Base-by-base conservation (phyloP, 1,139 yeast genomes). In the Magnusiomyces paraingens region DNA sequence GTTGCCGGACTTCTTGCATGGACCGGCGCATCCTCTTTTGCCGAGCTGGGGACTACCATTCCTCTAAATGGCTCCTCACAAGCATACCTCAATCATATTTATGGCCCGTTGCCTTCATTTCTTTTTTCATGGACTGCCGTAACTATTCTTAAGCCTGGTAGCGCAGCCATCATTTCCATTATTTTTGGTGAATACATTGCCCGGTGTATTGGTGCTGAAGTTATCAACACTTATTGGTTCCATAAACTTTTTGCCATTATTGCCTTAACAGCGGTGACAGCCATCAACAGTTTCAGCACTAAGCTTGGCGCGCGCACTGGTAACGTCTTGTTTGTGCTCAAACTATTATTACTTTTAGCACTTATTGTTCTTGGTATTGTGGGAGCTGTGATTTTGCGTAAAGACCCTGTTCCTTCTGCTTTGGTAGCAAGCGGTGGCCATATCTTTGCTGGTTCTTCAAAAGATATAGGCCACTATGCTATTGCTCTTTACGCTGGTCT, bases 11-110 rank as follows among this genome's bases (percentile, higher is more conserved):
- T 70, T 38, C 62, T 73, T 17, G 76, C 76, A 2, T 73, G 76
- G 76, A 72, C 76, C 1, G 77, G 77, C 1, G 77, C 77, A 0
- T 66, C 74, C 2, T 70, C 74, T 18, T 73, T 66, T 55, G 75
- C 76, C 0, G 77, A 73, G 56, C 62, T 73, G 14, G 77, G 77
- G 8, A 62, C 71, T 42, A 69, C 73, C 3, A 64, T 73, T 26
- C 77, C 77, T 15, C 59, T 66, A 12, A 73, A 71, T 55, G 77
- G 77, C 3, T 73, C 75, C 0, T 67, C 76, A 0, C 74, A 73
- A 55, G 74, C 75, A 14, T 73, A 73, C 50, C 55, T 73, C 50
- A 65, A 64, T 43, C 70, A 69, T 48, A 68, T 71, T n/a, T 73
- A 65, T 53, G 76, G 76, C 5, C 68, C 73, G 0, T 55, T 67